A percentile compares a stretch with the other conserved stretches of the same genome.
Evolutionary conservation across 202 grass and related monocot genomes (phyloP).

Genomic region (Zoysia matrella): DNA sequence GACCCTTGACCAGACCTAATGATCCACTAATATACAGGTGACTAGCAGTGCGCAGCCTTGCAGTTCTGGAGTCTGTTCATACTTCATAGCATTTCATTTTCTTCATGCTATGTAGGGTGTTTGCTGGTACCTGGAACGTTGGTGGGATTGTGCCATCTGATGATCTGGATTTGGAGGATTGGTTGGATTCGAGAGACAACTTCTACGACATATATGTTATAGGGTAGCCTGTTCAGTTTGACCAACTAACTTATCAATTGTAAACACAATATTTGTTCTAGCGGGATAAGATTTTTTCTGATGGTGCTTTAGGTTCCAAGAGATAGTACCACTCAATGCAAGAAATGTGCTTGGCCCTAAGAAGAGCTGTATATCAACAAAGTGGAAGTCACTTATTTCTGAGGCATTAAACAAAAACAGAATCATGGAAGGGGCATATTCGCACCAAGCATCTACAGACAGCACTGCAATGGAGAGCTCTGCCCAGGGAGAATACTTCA

Average conservation of each 20-base stretch:
- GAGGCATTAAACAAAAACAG: conserved; percentile 65
- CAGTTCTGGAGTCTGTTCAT: conserved; percentile 26
- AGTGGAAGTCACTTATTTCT: conserved; percentile 81
- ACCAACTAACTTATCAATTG: conserved; percentile 15
- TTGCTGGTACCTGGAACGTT: conserved; percentile 90
- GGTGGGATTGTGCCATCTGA: conserved; percentile 72
- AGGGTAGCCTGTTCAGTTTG: conserved; percentile 59
- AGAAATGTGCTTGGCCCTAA: conserved; percentile 90
- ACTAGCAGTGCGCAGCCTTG: conserved; percentile 16
- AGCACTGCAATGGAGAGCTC: conserved; percentile 40
- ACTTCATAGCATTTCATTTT: conserved; percentile 28
- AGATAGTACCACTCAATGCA: conserved; percentile 84
- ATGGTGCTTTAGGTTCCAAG: conserved; percentile 77
- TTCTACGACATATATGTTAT: conserved; percentile 94
- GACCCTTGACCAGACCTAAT: conserved; percentile 41
- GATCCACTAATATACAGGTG: conserved; percentile 77
- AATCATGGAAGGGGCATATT: conserved; percentile 17
- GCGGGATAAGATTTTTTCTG: conserved; percentile 40
- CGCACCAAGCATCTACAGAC: conserved; percentile 39
- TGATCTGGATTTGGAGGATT: conserved; percentile 86
- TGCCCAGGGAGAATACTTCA: conserved; percentile 42
- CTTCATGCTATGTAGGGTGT: conserved; percentile 58
- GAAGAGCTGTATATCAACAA: conserved; percentile 63
- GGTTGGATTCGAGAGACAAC: conserved; percentile 69
- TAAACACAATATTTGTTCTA: conserved; percentile 9